Base-by-base conservation (phyloP, 2,329 filamentous ascomycete species). In the Ascochyta lentis region DNA sequence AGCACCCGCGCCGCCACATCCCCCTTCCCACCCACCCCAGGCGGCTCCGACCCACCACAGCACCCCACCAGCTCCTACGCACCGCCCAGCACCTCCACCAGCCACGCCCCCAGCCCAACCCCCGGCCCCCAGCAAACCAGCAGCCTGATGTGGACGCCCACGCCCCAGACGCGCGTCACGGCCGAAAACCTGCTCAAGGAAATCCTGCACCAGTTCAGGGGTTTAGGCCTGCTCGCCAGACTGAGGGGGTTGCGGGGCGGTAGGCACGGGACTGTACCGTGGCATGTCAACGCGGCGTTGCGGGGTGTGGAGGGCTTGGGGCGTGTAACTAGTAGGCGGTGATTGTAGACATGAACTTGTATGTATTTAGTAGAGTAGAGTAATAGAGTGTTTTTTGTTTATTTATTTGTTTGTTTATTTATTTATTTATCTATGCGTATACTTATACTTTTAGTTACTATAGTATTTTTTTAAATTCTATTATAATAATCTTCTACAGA, bases 241-340 rank as follows among this genome's bases (percentile, higher is more conserved):
- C 84, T 87, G 22, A 84, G 88, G 57, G 89, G 66, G 78, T 86
- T 67, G 82, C 86, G 66, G 75, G 81, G 57, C 79, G 86, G 58
- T 49, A 81, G 77, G 44, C 86, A 87, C 67, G 77, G 77, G 15
- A 81, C 86, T n/a, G 78, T 89, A 65, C 91, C 91, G 16, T 91
- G 90, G 89, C 91, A 94, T 79, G 79, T 94, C 56, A 88, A 86
- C 12, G 88, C 85, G 16, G 89, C 87, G 2, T 83, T 89, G 74
- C 89, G 88, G 75, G 89, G 84, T 2, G 86, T 87, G 4, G 80
- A 84, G 70, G 87, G 83, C 19, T 74, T 94, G 69, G 67, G 65
- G 27, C 62, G 39, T 42, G 63, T 65, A 15, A 43, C 44, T 15
- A 52, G 27, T 8, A 49, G 47, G 29, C 42, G 45, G 35, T 49